Conservation (phyloP, 768 basidiomycete genomes). For the Trametes punicea region DNA sequence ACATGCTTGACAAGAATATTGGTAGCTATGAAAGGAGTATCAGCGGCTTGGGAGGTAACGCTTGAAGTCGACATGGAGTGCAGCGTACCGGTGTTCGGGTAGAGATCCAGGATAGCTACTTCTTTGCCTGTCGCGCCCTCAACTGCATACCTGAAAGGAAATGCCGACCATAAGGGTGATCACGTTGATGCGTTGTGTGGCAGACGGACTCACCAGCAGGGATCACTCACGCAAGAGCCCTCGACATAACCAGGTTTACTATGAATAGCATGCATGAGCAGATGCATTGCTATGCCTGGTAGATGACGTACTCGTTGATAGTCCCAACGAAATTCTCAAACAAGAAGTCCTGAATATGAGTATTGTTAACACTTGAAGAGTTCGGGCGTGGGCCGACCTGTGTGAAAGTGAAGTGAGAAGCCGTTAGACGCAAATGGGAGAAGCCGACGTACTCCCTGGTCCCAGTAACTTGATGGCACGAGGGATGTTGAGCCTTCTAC, state of each 20-base stretch:
- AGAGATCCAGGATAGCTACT: constrained; percentile 55
- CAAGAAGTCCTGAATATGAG: constrained; percentile 51
- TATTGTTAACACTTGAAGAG: constrained; percentile 45
- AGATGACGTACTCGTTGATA: constrained; percentile 40
- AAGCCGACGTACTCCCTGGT: constrained; percentile 44
- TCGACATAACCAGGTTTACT: constrained; percentile 45
- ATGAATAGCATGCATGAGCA: constrained; percentile 22
- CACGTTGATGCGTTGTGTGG: background rate
- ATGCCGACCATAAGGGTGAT: too few relatives aligned
- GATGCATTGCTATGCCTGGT: background rate
- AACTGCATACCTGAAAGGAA: constrained; percentile 38
- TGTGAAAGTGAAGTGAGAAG: background rate
- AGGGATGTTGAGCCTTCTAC: background rate
- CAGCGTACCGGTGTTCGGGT: constrained; percentile 48
- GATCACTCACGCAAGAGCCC: constrained; percentile 56
- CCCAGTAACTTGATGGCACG: constrained; percentile 49
- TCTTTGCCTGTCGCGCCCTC: constrained; percentile 55
- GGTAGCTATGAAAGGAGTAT: constrained; percentile 33
- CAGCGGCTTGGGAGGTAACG: background rate
- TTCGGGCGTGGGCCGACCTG: constrained; percentile 44
- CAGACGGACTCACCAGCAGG: constrained; percentile 45
- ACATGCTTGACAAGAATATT: constrained; percentile 51
- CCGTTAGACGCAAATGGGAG: background rate
- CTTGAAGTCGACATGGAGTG: background rate
- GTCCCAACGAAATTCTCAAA: constrained; percentile 54